These are phyloP conservation scores for Russula olivacea DNA, from an alignment of 768 basidiomycete species.

Conservation along the genomic window DNA sequence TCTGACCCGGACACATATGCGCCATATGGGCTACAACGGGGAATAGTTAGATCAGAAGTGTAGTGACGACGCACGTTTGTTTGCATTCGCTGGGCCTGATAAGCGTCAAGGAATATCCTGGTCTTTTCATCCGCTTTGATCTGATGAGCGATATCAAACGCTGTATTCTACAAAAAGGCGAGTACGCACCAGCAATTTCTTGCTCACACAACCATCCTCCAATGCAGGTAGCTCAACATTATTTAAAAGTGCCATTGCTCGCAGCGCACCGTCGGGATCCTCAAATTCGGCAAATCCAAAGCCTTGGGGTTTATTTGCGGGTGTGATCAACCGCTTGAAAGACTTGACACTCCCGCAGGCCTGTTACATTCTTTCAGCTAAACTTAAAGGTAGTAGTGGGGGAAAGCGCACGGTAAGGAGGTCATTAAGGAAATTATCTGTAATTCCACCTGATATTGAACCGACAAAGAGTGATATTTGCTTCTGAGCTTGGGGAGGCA, in stretches of 20 bases:
- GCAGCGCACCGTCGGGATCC: constrained; percentile 84
- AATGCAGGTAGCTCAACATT: constrained; percentile 56
- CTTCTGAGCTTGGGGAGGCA: constrained; percentile 63
- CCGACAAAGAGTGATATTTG: constrained; percentile 83
- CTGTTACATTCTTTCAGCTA: constrained; percentile 37
- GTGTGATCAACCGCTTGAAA: constrained; percentile 89
- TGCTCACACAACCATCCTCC: constrained; percentile 54
- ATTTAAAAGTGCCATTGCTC: constrained; percentile 63
- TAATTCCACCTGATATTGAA: constrained; percentile 90
- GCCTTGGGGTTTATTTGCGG: constrained; percentile 89
- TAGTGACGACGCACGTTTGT: constrained; percentile 60
- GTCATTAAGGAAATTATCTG: constrained; percentile 71
- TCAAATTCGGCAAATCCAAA: constrained; percentile 97
- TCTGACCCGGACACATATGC: background rate
- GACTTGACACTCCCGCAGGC: constrained; percentile 86
- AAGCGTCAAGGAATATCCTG: constrained; percentile 79
- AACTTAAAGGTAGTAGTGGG: background rate
- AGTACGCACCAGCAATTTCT: constrained; percentile 62
- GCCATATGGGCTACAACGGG: constrained; percentile 8
- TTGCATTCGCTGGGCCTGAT: constrained; percentile 68
- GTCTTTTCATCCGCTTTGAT: constrained; percentile 98
- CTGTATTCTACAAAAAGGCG: background rate
- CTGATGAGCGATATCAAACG: constrained; percentile 44
- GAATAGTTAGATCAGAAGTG: constrained; percentile 4
- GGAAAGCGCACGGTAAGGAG: constrained; percentile 61